Evolutionary conservation across 2,329 filamentous ascomycete species (phyloP), one percentile per base, ranked within the genome.

Genomic region (Fusarium proliferatum): DNA sequence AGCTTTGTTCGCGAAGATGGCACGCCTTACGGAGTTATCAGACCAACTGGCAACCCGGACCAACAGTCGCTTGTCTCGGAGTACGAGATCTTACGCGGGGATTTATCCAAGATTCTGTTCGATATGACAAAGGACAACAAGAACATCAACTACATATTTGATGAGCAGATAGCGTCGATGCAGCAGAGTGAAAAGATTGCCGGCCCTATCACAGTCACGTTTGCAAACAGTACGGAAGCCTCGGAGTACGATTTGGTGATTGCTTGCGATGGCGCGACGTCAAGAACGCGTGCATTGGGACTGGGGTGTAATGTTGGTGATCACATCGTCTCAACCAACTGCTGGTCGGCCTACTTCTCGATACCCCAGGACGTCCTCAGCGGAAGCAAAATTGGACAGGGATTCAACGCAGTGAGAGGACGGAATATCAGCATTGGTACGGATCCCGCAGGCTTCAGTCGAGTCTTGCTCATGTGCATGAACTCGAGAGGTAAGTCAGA

Each of bases 261-360:
- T 34, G 64, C 64, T 2, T 69, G 66, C 9, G 66, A 69, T 16
- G 66, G 64, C 16, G 64, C 66, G 4, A 64, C 49, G 2, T 69
- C 66, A 2, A 63, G 64, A 16, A 69, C 57, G n/a, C 64, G 66
- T 1, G 64, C 43, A 2, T 9, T 69, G 21, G 66, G 66, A 4
- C 30, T 69, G 11, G 66, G 66, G 12, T 51, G 66, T 10, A 30
- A 51, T 19, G 64, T 64, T 12, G 49, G 51, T 6, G 43, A 69
- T 36, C 26, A 53, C 12, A 41, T 69, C 15, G 10, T 69, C 5
- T 43, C 64, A 6, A 69, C 64, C 12, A 83, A 85, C 69, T 72
- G 59, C 64, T 87, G 84, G 83, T 78, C 80, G 0, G 82, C 84
- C 0, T 87, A 80, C 69, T 88, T 84, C 72, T 80, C 82, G 13